Evolutionary conservation across 768 basidiomycete genomes (phyloP).

Genomic region (Phaffia tasmanica): DNA sequence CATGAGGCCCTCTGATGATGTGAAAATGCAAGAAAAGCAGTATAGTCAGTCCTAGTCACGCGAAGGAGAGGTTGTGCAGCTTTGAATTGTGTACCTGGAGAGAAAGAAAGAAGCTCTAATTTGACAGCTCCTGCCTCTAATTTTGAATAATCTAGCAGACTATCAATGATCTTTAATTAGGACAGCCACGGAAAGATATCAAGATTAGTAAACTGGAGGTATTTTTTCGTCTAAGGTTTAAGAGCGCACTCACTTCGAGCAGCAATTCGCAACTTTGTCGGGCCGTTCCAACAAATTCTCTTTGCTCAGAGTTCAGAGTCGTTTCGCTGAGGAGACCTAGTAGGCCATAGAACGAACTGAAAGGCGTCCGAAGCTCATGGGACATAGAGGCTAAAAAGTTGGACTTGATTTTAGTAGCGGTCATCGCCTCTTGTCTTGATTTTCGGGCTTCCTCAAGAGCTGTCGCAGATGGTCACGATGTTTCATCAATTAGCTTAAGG

Average conservation of each 20-base stretch:
- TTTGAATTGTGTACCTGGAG: too few relatives aligned
- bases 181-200: too few relatives aligned
- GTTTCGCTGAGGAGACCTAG: conserved; percentile 63
- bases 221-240: too few relatives aligned
- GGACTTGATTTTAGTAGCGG: conserved; percentile 53
- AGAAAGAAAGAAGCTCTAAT: conserved; percentile 54
- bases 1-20: conserved; percentile 55
- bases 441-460: conserved; percentile 58
- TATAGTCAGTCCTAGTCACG: too few relatives aligned
- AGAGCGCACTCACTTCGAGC: conserved; percentile 42
- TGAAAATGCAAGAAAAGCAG: too few relatives aligned
- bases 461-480: too few relatives aligned
- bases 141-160: conserved; percentile 67
- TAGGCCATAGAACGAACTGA: conserved; percentile 67
- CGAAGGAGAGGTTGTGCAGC: too few relatives aligned
- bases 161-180: conserved; percentile 53
- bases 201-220: too few relatives aligned
- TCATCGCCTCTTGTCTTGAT: conserved; percentile 61
- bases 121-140: conserved; percentile 54
- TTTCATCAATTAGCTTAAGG: too few relatives aligned
- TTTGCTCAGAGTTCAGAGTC: conserved; percentile 30
- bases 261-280: conserved; percentile 66
- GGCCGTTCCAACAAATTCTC: conserved; percentile 53
- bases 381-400: conserved; percentile 29
- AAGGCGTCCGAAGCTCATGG: conserved; percentile 65